Evolutionary conservation across 2,329 filamentous ascomycete species (phyloP).

Genomic region (Decorospora gaudefroyi): DNA sequence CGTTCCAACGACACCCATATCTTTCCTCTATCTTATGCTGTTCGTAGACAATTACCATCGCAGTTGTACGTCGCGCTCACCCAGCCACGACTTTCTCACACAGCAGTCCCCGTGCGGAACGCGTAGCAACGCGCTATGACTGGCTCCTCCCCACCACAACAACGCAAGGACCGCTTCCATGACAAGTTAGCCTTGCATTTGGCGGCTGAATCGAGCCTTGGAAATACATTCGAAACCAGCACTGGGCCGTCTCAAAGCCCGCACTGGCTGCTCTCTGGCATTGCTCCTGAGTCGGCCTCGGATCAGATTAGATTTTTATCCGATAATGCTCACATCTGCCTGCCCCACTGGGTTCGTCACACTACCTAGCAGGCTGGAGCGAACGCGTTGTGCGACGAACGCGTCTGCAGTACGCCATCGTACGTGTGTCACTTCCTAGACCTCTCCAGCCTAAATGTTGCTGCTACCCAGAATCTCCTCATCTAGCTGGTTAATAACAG

Average conservation of each 20-base stretch:
- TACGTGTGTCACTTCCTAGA: no score
- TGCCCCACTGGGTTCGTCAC: conserved; percentile 16
- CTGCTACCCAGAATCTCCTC: no score
- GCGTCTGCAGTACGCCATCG: conserved; percentile 8
- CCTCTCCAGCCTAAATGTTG: neutral
- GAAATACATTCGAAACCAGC: conserved; percentile 29
- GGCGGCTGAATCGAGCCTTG: conserved; percentile 41
- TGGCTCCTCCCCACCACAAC: conserved; percentile 40
- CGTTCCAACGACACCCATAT: conserved; percentile 27
- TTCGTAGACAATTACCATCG: conserved; percentile 7
- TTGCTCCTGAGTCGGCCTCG: conserved; percentile 19
- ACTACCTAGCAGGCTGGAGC: neutral
- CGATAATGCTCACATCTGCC: conserved; percentile 15
- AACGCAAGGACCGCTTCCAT: conserved; percentile 32
- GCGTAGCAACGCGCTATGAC: conserved; percentile 42
- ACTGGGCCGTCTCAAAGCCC: conserved; percentile 15
- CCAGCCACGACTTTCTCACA: conserved; percentile 36
- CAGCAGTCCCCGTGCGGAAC: conserved; percentile 35
- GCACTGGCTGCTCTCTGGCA: conserved; percentile 23
- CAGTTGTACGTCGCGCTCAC: conserved; percentile 19
- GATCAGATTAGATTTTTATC: conserved; percentile 38
- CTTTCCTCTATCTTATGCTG: neutral
- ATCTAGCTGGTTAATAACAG: no score
- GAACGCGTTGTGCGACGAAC: conserved; percentile 4
- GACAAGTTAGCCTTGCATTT: conserved; percentile 27